These are phyloP conservation scores for Solanum tarijense DNA, from an alignment of 257 asterid species.

Conservation along the genomic window DNA sequence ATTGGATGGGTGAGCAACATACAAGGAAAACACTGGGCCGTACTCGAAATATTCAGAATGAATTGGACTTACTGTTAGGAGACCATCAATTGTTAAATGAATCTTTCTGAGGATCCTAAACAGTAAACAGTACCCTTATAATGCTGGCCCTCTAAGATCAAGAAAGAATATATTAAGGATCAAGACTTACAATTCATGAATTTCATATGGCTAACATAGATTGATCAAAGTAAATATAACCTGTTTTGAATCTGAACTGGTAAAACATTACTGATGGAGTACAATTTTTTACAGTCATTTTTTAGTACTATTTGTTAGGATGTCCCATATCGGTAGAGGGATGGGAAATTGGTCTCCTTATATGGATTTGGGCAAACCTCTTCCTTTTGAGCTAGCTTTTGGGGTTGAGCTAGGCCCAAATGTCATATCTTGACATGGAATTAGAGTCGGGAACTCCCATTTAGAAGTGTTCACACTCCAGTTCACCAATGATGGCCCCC, in stretches of 20 bases:
- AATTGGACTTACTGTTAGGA: neutral
- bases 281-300: neutral
- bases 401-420: no score
- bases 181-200: neutral
- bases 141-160: neutral
- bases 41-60: neutral
- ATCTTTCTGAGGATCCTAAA: neutral
- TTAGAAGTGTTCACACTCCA: no score
- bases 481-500: no score
- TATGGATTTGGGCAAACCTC: no score
- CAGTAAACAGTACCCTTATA: neutral
- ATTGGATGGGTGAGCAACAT: neutral
- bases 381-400: no score
- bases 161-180: neutral
- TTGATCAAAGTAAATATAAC: neutral
- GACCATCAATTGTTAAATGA: neutral
- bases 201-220: neutral
- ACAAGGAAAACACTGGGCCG: neutral
- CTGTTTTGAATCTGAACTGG: neutral
- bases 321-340: no score
- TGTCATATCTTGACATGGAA: no score
- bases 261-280: neutral
- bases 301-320: neutral
- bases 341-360: no score
- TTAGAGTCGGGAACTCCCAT: no score